Conservation (phyloP, 768 basidiomycete species). For the Lyophyllum shimeji region DNA sequence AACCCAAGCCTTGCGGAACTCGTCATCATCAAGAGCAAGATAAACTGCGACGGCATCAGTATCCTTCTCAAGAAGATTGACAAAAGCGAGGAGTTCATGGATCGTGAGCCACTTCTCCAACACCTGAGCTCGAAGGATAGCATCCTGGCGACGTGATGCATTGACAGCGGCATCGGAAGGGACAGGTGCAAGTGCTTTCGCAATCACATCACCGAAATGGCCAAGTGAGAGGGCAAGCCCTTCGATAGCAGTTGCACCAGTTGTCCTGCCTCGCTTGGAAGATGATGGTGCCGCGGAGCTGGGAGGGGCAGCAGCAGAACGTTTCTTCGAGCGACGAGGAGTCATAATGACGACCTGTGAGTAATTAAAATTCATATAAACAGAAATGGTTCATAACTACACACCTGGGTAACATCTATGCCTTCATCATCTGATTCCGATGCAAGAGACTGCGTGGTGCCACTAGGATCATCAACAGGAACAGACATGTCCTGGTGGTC, state of each 20-base stretch:
- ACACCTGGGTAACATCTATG: background rate
- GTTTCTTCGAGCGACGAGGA: background rate
- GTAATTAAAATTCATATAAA: too few species aligned
- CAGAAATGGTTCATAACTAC: background rate
- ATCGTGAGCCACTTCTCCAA: too few species aligned
- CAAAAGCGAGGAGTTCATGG: too few species aligned
- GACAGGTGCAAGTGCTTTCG: background rate
- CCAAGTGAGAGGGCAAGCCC: background rate
- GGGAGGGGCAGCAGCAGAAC: background rate
- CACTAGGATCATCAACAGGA: background rate
- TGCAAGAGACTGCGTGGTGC: background rate
- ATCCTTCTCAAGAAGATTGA: too few species aligned
- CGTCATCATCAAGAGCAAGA: background rate
- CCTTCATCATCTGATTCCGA: background rate
- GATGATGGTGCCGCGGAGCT: background rate
- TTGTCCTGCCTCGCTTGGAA: background rate
- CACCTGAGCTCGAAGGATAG: background rate
- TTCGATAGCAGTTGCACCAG: constrained; percentile 1
- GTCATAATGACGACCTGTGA: background rate
- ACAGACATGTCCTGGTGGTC: background rate
- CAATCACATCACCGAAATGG: background rate
- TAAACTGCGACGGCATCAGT: background rate
- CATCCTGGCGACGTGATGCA: background rate
- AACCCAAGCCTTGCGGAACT: background rate
- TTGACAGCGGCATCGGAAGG: background rate